These are phyloP conservation scores for Echinochloa phyllopogon DNA, from an alignment of 176 grass and related monocot species.

Conservation along the genomic window DNA sequence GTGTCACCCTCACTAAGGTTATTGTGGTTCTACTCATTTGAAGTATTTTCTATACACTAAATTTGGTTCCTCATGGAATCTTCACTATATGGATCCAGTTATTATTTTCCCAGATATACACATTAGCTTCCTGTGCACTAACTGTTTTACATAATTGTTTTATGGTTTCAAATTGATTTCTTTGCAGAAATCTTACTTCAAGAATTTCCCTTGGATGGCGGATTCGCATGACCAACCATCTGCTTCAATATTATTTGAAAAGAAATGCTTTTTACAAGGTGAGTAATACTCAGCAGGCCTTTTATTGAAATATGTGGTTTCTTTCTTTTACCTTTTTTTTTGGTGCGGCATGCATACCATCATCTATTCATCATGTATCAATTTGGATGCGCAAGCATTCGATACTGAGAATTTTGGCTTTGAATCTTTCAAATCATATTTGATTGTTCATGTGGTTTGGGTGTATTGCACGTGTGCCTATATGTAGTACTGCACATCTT, in stretches of 20 bases:
- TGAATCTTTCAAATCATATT: neutral
- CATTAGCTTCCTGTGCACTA: neutral
- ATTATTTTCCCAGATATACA: neutral
- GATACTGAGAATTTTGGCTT: neutral
- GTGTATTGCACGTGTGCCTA: neutral
- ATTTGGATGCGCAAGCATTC: neutral
- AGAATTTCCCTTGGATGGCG: constrained; percentile 95
- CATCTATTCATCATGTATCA: constrained; percentile 9
- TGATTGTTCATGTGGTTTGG: neutral
- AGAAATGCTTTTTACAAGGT: constrained; percentile 98
- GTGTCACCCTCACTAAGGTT: constrained; percentile 94
- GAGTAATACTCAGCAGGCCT: neutral
- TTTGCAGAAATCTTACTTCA: constrained; percentile 79
- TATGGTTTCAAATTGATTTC: constrained; percentile 40
- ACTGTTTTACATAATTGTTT: constrained; percentile 20
- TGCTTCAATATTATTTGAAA: constrained; percentile 89
- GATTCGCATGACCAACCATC: constrained; percentile 91
- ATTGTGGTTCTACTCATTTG: constrained; percentile 4
- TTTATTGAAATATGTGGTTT: constrained; percentile 24
- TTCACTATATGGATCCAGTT: constrained; percentile 9
- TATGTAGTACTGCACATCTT: neutral
- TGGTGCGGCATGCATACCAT: neutral
- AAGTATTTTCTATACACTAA: constrained; percentile 9
- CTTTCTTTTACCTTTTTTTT: neutral
- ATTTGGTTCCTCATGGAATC: constrained; percentile 9